phyloP scores from a whole-genome alignment of 106 monocot genomes.

The Dendrobium nobile region DNA sequence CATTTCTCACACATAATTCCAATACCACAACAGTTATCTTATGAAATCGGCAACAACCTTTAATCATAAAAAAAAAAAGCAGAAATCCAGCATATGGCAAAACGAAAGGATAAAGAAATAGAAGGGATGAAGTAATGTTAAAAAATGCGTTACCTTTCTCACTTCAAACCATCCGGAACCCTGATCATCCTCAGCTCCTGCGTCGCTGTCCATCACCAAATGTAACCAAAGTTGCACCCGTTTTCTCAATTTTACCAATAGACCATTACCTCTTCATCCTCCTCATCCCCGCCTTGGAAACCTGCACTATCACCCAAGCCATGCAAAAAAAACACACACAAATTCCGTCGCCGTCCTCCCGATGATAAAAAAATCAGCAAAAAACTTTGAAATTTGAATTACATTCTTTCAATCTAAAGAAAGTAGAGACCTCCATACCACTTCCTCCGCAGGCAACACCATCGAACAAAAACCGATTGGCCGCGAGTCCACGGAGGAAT shows the following conservation, averaged over 20 bases:
- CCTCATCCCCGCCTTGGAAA: background rate
- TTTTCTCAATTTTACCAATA: background rate
- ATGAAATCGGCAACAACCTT: background rate
- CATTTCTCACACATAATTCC: background rate
- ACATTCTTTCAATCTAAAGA: background rate
- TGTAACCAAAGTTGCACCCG: background rate
- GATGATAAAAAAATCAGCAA: background rate
- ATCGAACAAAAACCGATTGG: background rate
- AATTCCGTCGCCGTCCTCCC: background rate
- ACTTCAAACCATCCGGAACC: conserved; percentile 83
- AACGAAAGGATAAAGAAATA: background rate
- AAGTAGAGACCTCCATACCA: background rate
- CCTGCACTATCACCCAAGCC: background rate
- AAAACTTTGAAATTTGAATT: background rate
- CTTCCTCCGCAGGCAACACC: background rate
- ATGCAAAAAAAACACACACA: background rate
- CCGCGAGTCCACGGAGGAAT: background rate
- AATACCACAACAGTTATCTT: background rate
- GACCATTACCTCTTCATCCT: background rate
- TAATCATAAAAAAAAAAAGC: background rate
- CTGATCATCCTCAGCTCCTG: conserved; percentile 45
- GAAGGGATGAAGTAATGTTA: background rate
- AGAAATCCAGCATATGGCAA: too few relatives aligned
- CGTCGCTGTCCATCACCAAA: conserved; percentile 41
- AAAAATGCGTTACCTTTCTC: conserved; percentile 50